Base-by-base conservation (phyloP, 768 basidiomycete genomes). In the Suillus discolor region DNA sequence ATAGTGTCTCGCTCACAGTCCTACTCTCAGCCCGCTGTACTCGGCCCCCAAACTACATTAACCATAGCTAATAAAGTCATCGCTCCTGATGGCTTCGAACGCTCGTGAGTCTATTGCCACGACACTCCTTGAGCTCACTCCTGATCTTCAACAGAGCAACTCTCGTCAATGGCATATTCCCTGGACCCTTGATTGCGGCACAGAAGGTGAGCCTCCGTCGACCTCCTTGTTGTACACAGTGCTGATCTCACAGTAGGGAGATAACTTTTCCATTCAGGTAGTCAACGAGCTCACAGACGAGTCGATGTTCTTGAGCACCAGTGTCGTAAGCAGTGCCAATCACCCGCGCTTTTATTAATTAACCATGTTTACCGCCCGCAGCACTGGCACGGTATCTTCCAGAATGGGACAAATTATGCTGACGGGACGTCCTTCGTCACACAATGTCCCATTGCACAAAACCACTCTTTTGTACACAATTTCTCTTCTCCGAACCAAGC, bases 321-420 rank as follows among this genome's bases (percentile, higher is more conserved):
- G 81, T 34, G 81, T 88, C 41, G 86, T 87, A 38, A 67, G 83
- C 69, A 28, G 13, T 11, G 51, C 7, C 18, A 47, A 31, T 28
- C 5, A 18, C 28, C n/a, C n/a, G n/a, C 16, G 0, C 8, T 13
- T 13, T 39, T 61, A 18, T 23, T 57, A 8, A n/a, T 57, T 51
- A 9, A 69, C 1, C 13, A 16, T 36, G 23, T 39, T 20, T 9
- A 6, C 23, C 36, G 36, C 11, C 36, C 6, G 6, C 13, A 87
- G 86, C 85, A 87, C 67, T 86, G 84, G 84, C 86, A 87, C 69
- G 85, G 86, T 4, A 71, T 87, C 55, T 78, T 74, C 62, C 85
- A 86, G 69, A 70, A 72, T 1, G 65, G 67, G 4, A 79, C 81
- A 6, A 82, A 79, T 63, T 82, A 75, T 73, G 81, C 78, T 0